These are phyloP conservation scores for Manihot esculenta DNA, from an alignment of 441 rosid species.

Conservation along the genomic window DNA sequence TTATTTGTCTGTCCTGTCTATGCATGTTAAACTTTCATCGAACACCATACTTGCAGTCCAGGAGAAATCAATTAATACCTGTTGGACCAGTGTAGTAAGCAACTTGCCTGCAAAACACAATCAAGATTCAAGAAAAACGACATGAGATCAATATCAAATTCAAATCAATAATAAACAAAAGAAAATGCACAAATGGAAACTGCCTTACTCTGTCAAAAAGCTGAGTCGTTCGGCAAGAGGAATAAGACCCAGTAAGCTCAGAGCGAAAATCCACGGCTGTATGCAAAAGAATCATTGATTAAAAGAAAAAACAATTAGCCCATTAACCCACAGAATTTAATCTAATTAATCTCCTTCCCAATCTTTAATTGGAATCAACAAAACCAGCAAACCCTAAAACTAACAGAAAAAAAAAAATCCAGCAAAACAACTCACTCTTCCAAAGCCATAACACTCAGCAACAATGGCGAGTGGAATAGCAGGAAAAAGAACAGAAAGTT, in stretches of 20 bases:
- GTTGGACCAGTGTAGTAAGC: constrained; percentile 82
- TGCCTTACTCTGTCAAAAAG: constrained; percentile 81
- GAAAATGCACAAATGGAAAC: not conserved
- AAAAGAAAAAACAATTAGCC: not conserved
- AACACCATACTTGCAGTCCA: not conserved
- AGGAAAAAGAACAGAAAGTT: constrained; percentile 66
- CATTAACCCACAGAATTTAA: not conserved
- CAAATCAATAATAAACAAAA: not conserved
- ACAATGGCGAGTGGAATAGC: constrained; percentile 68
- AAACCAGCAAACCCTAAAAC: constrained; percentile 1
- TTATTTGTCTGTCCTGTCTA: no score
- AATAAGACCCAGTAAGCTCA: constrained; percentile 75
- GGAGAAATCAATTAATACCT: constrained; percentile 40
- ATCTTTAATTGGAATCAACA: not conserved
- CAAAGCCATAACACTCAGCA: constrained; percentile 48
- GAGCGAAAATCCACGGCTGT: constrained; percentile 78
- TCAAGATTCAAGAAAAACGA: not conserved
- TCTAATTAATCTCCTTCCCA: not conserved
- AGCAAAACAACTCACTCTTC: constrained; percentile 23
- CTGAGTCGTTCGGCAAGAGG: constrained; percentile 92
- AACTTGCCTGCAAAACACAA: constrained; percentile 60
- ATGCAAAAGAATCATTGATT: not conserved
- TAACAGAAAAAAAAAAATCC: no score
- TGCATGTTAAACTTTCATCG: not conserved
- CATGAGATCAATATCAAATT: not conserved